Conservation (phyloP, 75 land plant species). For the Sequoia sempervirens region DNA sequence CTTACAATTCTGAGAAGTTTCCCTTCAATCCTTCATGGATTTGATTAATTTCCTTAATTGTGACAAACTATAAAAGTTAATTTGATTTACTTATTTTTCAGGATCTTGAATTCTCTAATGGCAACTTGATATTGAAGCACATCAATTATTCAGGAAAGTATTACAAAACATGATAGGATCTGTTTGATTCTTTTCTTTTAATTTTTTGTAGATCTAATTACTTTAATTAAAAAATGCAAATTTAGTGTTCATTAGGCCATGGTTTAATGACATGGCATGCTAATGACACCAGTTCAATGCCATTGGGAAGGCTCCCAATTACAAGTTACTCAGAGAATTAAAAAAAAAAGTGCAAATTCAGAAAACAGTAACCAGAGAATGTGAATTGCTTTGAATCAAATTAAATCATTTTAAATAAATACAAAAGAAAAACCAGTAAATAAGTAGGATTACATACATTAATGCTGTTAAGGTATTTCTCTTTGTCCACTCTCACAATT, state of each 20-base stretch:
- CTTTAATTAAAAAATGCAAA: neutral
- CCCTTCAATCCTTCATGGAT: too few relatives aligned
- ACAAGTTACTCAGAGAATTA: neutral
- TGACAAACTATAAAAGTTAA: too few relatives aligned
- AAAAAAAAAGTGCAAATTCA: neutral
- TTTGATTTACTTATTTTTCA: too few relatives aligned
- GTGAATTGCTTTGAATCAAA: neutral
- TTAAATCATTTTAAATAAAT: neutral
- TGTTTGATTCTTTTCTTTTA: neutral
- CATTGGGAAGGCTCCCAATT: neutral
- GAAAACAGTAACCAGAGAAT: neutral
- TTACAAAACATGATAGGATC: neutral
- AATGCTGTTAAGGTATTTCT: conserved; percentile 84
- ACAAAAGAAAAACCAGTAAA: neutral
- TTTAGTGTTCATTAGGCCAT: neutral
- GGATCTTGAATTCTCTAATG: neutral
- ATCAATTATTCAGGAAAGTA: neutral
- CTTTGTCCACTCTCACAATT: conserved; percentile 89
- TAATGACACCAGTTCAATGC: neutral
- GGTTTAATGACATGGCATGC: neutral
- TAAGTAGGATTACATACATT: conserved; percentile 39
- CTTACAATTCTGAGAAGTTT: too few relatives aligned
- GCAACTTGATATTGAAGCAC: neutral
- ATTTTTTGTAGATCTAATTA: neutral
- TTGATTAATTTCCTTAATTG: too few relatives aligned